phyloP scores from a whole-genome alignment of 2,329 filamentous ascomycete genomes.

The Talaromyces verruculosus region DNA sequence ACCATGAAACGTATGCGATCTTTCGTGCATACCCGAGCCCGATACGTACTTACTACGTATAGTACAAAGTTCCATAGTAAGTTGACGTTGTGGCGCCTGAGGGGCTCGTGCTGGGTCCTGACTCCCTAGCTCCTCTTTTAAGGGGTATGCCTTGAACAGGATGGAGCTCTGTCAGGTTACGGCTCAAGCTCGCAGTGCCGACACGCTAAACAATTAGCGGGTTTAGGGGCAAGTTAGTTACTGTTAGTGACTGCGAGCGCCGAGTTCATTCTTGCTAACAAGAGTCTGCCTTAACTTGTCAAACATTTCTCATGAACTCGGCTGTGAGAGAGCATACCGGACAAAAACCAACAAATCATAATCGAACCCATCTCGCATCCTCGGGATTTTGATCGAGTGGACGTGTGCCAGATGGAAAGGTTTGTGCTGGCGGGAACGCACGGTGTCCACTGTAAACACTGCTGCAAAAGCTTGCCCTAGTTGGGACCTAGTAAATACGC shows the following conservation, averaged over 20 bases:
- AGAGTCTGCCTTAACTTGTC: background rate
- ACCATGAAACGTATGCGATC: background rate
- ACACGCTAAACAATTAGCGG: background rate
- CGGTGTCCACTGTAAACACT: constrained; percentile 3
- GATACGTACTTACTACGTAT: background rate
- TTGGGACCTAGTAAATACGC: background rate
- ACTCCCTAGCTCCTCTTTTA: constrained; percentile 7
- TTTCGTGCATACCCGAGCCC: constrained; percentile 2
- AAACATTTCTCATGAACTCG: background rate
- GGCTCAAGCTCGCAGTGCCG: background rate
- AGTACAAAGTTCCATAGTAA: background rate
- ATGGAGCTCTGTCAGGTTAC: constrained; percentile 4
- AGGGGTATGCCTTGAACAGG: constrained; percentile 8
- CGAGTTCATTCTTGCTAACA: background rate
- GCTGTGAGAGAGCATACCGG: background rate
- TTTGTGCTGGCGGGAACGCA: background rate
- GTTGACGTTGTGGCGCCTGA: constrained; percentile 15
- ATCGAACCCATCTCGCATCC: background rate
- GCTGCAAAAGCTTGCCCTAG: background rate
- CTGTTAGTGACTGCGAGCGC: background rate
- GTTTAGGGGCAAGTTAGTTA: background rate
- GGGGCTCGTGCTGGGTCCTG: constrained; percentile 18
- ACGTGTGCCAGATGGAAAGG: background rate
- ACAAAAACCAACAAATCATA: background rate
- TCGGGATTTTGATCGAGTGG: background rate